These are phyloP conservation scores for Stenogyne calaminthoides DNA, from an alignment of 305 asterid genomes.

Conservation along the genomic window DNA sequence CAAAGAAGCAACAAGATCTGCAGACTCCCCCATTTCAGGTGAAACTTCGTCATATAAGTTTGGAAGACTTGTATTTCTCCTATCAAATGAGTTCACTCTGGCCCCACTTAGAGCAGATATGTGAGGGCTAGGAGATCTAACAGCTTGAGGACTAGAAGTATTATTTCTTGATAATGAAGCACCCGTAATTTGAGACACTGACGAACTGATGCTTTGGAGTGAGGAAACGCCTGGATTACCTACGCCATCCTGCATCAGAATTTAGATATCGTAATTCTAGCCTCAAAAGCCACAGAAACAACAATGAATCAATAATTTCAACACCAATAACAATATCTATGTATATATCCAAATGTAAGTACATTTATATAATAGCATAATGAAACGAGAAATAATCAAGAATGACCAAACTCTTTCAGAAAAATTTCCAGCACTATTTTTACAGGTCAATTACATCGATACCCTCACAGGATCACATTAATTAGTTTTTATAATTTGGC, in stretches of 20 bases:
- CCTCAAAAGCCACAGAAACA: slow-evolving; percentile 7
- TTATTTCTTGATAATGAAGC: slow-evolving; percentile 49
- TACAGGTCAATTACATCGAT: background rate
- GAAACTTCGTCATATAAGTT: slow-evolving; percentile 37
- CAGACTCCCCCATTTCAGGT: slow-evolving; percentile 40
- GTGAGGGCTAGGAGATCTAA: slow-evolving; percentile 51
- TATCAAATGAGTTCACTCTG: slow-evolving; percentile 43
- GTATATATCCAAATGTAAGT: background rate
- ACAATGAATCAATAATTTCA: background rate
- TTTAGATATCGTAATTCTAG: background rate
- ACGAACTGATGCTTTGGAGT: slow-evolving; percentile 41
- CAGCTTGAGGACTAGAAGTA: slow-evolving; percentile 54
- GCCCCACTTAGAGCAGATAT: slow-evolving; percentile 49
- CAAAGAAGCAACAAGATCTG: slow-evolving; percentile 55
- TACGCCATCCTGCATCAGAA: slow-evolving; percentile 48
- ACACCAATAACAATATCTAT: background rate
- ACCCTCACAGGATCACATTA: background rate
- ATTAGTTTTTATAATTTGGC: slow-evolving; percentile 2
- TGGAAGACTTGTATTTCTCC: slow-evolving; percentile 32
- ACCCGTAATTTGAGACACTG: slow-evolving; percentile 43
- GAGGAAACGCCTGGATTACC: slow-evolving; percentile 36
- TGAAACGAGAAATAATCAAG: background rate
- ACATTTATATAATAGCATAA: background rate
- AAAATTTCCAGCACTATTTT: background rate
- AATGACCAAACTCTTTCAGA: background rate